Conservation (phyloP, 306 rosid genomes). For the Fagus crenata region DNA sequence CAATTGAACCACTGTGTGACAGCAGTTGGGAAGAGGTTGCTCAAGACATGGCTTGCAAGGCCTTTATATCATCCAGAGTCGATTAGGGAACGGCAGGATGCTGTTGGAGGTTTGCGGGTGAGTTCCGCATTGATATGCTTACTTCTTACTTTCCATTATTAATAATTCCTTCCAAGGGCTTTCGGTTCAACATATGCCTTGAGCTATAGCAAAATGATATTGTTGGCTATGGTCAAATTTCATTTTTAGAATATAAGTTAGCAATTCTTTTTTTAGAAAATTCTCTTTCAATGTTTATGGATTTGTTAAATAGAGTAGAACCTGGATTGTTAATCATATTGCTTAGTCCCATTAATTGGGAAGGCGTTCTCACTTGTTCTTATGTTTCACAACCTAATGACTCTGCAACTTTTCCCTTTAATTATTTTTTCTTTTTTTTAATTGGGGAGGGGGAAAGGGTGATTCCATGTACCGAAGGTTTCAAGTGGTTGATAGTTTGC, state of each 20-base stretch:
- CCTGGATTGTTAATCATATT: background rate
- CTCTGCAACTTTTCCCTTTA: background rate
- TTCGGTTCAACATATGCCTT: background rate
- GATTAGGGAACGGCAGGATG: conserved; percentile 80
- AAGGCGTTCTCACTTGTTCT: background rate
- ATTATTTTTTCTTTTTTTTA: background rate
- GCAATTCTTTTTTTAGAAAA: background rate
- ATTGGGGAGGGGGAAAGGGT: too few species aligned
- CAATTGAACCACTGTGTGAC: conserved; percentile 92
- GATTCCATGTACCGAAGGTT: background rate
- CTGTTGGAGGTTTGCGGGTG: conserved; percentile 77
- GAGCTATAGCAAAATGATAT: background rate
- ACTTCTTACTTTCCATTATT: conserved; percentile 10
- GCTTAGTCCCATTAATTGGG: background rate
- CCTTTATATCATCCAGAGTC: conserved; percentile 70
- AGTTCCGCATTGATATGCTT: conserved; percentile 26
- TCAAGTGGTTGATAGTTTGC: background rate
- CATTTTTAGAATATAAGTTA: background rate
- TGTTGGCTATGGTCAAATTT: background rate
- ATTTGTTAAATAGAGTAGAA: background rate
- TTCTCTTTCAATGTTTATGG: background rate
- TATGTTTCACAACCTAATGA: background rate
- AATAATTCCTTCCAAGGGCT: background rate
- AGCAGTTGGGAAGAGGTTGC: conserved; percentile 91
- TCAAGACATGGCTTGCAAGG: conserved; percentile 92